A percentile compares a stretch with the other conserved stretches of the same genome.
These are phyloP conservation scores for Apiospora kogelbergensis DNA, from an alignment of 2,329 filamentous ascomycete genomes.

Conservation along the genomic window DNA sequence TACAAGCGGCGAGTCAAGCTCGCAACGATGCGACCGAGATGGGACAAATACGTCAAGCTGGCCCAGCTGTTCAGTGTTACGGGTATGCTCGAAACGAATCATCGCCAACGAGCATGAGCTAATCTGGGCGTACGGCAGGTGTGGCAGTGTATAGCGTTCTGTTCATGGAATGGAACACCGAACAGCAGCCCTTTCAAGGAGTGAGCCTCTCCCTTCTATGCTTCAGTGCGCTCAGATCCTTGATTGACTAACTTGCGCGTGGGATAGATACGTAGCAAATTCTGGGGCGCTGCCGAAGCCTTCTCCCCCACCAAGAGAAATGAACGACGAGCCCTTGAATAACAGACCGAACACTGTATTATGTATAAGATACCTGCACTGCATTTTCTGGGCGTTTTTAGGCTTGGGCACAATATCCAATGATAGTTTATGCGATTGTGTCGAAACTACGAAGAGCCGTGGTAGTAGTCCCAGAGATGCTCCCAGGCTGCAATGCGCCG, in stretches of 20 bases:
- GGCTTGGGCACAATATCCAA: conserved; percentile 27
- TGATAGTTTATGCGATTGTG: conserved; percentile 20
- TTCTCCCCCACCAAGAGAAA: conserved; percentile 27
- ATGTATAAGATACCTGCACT: conserved; percentile 18
- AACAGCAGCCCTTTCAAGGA: conserved; percentile 48
- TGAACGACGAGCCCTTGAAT: conserved; percentile 22
- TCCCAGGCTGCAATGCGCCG: not conserved
- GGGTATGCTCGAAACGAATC: conserved; percentile 41
- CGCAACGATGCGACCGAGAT: conserved; percentile 30
- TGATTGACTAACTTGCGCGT: conserved; percentile 12
- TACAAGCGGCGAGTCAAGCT: conserved; percentile 66
- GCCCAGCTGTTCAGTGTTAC: conserved; percentile 60
- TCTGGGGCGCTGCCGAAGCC: conserved; percentile 37
- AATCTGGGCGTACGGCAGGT: conserved; percentile 33
- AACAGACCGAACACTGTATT: conserved; percentile 8
- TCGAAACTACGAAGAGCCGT: not conserved
- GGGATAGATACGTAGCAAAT: conserved; percentile 39
- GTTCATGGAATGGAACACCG: conserved; percentile 58
- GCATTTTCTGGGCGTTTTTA: conserved; percentile 32
- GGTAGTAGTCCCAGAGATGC: not conserved
- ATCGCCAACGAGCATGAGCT: not conserved
- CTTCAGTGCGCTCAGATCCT: not conserved
- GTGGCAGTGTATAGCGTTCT: conserved; percentile 57
- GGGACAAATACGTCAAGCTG: conserved; percentile 50
- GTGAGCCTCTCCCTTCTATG: conserved; percentile 36